phyloP scores from a whole-genome alignment of 257 asterid species.

The Solanum sparsipilum region DNA sequence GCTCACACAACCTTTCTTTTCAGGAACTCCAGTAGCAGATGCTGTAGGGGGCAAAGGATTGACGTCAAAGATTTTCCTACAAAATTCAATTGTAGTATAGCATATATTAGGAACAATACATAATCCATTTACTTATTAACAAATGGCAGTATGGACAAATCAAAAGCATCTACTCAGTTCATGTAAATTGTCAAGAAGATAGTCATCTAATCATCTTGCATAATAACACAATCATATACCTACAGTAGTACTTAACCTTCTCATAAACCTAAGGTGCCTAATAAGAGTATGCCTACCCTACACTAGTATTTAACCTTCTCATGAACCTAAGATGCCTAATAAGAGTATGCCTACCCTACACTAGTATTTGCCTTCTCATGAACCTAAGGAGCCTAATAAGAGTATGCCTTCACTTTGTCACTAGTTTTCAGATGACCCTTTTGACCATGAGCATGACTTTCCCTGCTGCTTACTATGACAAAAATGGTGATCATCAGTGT shows the following conservation, averaged over 20 bases:
- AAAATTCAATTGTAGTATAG: background rate
- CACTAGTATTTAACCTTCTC: background rate
- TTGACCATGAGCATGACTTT: background rate
- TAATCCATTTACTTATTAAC: background rate
- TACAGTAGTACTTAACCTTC: background rate
- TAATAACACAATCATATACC: background rate
- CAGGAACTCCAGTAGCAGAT: conserved; percentile 24
- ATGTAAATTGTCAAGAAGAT: background rate
- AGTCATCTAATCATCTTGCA: background rate
- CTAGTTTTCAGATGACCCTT: background rate
- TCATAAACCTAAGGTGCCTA: background rate
- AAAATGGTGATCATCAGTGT: background rate
- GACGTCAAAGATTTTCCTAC: conserved; percentile 64
- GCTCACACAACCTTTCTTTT: conserved; percentile 34
- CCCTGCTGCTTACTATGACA: background rate
- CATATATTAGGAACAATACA: background rate
- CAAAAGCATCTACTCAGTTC: background rate
- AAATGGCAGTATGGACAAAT: background rate
- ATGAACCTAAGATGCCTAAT: background rate
- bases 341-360: background rate
- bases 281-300: background rate
- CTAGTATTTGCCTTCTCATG: background rate
- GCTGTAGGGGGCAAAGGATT: conserved; percentile 31
- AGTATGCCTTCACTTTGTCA: background rate
- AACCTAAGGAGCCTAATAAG: background rate